Base-by-base conservation (phyloP, 495 filamentous ascomycete species). In the Aspergillus leporis region DNA sequence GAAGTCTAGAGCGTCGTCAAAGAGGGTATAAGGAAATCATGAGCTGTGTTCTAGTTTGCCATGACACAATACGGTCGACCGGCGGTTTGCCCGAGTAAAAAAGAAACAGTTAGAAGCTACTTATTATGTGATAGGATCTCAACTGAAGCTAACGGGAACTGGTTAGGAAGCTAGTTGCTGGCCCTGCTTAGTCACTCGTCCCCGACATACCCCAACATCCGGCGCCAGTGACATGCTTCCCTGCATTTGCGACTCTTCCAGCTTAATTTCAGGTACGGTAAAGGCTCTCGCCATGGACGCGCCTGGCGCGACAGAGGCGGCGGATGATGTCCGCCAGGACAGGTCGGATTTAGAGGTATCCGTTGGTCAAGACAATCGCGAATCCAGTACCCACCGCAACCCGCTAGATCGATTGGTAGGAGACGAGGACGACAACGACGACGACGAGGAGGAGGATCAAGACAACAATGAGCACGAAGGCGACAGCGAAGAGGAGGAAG, bases 401-500 rank as follows among this genome's bases (percentile, higher is more conserved):
- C 61, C 28, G 19, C 1, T 18, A 18, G 53, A 54, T 60, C 50
- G 41, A 61, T 68, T 64, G 51, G 51, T 64, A 51, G 54, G 64
- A 49, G 60, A 59, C 32, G 54, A 66, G 30, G 60, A 67, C 51
- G 53, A 65, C 36, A 43, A 53, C 56, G 46, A 63, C 25, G 55
- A 61, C 3, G 52, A 60, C 9, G 61, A 66, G 23, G 63, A 66
- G 46, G 71, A 65, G 14, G 65, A 68, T 43, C 38, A 41, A n/a
- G 70, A 65, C 36, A 51, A 59, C 47, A 60, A 62, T 31, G 64
- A 62, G 10, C 61, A 69, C 8, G 65, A 70, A 18, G 61, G 62
- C n/a, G 64, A 59, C 19, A 63, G 63, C 30, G 71, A 66, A 30
- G 62, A 75, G 0, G 78, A 82, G 0, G 87, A 86, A 0, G 87